Percentiles rank a stretch among this genome's conserved stretches.
Conservation (phyloP, 306 rosid genomes). For the Castanea crenata region DNA sequence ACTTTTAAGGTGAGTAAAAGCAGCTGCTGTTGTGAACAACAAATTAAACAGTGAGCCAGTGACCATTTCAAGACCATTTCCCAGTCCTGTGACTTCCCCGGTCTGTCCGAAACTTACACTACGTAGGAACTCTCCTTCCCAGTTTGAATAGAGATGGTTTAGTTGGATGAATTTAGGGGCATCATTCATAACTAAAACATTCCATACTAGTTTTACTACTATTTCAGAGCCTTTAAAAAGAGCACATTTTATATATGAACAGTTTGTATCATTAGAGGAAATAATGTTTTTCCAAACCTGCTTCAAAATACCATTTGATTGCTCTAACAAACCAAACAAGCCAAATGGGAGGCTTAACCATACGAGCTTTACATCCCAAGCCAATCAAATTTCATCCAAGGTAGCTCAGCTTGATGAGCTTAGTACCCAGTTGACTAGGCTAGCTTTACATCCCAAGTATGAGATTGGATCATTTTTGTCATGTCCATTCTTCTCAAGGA, state of each 20-base stretch:
- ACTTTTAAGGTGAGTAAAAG: slow-evolving; percentile 50
- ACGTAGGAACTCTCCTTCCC: slow-evolving; percentile 72
- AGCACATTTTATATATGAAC: neutral
- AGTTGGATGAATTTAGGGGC: neutral
- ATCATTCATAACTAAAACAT: neutral
- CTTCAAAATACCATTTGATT: no score
- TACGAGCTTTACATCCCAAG: no score
- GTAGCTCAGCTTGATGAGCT: neutral
- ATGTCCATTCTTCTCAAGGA: neutral
- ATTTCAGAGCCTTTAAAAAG: neutral
- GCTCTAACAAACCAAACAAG: neutral
- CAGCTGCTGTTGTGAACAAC: slow-evolving; percentile 80
- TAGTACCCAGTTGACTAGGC: neutral
- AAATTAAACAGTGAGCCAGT: slow-evolving; percentile 60
- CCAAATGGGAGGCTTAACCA: no score
- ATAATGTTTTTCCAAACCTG: no score
- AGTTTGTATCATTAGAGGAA: neutral
- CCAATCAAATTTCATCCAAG: no score
- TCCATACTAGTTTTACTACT: neutral
- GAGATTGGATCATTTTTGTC: neutral
- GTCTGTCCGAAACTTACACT: slow-evolving; percentile 75
- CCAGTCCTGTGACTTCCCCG: slow-evolving; percentile 52
- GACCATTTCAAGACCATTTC: slow-evolving; percentile 57
- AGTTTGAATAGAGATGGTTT: slow-evolving; percentile 23
- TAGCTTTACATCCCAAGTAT: neutral